Conservation (phyloP, 83 land plant genomes). For the Picea engelmannii region DNA sequence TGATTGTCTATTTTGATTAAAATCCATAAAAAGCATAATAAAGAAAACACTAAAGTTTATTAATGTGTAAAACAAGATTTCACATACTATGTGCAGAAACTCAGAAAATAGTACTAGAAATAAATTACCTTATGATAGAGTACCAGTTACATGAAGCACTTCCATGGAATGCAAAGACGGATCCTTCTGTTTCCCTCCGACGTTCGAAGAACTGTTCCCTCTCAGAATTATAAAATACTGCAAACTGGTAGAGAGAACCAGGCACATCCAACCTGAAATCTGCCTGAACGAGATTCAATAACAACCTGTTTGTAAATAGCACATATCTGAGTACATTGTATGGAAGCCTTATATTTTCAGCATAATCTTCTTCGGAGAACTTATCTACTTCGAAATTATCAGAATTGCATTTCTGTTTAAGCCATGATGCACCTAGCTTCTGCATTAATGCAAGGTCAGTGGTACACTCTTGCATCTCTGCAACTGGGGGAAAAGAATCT, state of each 20-base stretch:
- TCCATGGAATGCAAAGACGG: slow-evolving; percentile 12
- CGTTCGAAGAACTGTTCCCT: slow-evolving; percentile 2
- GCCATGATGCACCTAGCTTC: not conserved
- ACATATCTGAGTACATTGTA: slow-evolving; percentile 8
- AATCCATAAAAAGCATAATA: no score
- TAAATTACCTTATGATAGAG: slow-evolving; percentile 6
- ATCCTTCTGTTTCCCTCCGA: not conserved
- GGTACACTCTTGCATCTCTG: slow-evolving; percentile 8
- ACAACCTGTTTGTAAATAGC: slow-evolving; percentile 8
- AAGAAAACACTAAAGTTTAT: no score
- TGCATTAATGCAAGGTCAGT: not conserved
- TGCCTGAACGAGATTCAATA: not conserved
- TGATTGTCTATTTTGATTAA: no score
- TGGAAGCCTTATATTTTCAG: slow-evolving; percentile 7
- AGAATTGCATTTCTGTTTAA: not conserved
- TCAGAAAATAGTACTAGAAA: not conserved
- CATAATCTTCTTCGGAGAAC: not conserved
- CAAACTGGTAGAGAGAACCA: not conserved
- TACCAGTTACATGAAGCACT: slow-evolving; percentile 5
- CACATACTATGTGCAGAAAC: no score
- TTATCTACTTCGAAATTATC: not conserved
- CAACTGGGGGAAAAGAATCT: slow-evolving; percentile 6
- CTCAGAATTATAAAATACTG: slow-evolving; percentile 7
- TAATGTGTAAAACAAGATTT: no score
- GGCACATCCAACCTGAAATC: not conserved